phyloP scores from a whole-genome alignment of 495 filamentous ascomycete genomes.

The Cercophora samala region DNA sequence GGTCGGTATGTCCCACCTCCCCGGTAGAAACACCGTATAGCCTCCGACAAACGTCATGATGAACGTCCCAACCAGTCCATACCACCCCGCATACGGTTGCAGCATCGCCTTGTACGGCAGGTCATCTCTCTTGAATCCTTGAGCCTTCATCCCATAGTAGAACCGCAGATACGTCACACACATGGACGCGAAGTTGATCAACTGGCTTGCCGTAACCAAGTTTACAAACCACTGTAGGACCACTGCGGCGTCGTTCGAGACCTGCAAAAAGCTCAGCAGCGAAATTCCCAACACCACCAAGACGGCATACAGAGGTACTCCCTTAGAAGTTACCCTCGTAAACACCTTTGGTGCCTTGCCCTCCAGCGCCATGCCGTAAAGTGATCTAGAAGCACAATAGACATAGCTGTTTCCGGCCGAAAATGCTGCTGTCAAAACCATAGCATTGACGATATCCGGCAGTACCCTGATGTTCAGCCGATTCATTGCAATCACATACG shows the following conservation, averaged over 20 bases:
- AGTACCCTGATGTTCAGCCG: conserved; percentile 63
- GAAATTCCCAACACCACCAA: conserved; percentile 58
- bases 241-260: conserved; percentile 61
- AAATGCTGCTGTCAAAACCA: conserved; percentile 71
- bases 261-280: conserved; percentile 68
- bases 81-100: conserved; percentile 71
- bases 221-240: conserved; percentile 76
- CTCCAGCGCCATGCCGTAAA: conserved; percentile 71
- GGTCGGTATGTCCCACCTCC: conserved; percentile 62
- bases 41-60: conserved; percentile 73
- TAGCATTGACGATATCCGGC: conserved; percentile 76
- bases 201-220: conserved; percentile 65
- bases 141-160: conserved; percentile 62
- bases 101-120: conserved; percentile 64
- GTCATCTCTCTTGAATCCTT: conserved; percentile 59
- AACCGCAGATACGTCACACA: conserved; percentile 72
- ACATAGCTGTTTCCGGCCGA: conserved; percentile 83
- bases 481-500: conserved; percentile 87
- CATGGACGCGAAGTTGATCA: conserved; percentile 74
- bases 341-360: conserved; percentile 64
- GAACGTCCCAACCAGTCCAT: conserved; percentile 57
- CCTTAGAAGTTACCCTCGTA: conserved; percentile 55
- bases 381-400: conserved; percentile 71
- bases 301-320: conserved; percentile 63
- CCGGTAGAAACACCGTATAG: conserved; percentile 70